Evolutionary conservation across 116 monocot species (phyloP).

Genomic region (Thalassia testudinum): DNA sequence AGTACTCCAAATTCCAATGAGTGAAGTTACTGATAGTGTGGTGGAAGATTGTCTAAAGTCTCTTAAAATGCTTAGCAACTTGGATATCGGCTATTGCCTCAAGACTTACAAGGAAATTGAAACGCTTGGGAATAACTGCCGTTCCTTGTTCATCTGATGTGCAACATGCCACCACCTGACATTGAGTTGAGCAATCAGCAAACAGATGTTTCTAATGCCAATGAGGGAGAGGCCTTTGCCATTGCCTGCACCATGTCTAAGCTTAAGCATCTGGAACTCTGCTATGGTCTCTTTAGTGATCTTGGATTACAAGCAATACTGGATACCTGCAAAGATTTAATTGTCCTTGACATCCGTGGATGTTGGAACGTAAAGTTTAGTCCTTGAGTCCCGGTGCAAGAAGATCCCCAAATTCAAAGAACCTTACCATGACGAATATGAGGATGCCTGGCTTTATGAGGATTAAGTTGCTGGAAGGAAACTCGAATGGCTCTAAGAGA

Average conservation of each 20-base stretch:
- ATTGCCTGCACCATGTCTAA: slow-evolving; percentile 31
- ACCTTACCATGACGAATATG: slow-evolving; percentile 19
- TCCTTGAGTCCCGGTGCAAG: slow-evolving; percentile 18
- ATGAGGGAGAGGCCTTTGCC: slow-evolving; percentile 33
- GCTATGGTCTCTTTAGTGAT: slow-evolving; percentile 33
- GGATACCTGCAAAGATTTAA: slow-evolving; percentile 15
- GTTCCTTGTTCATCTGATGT: slow-evolving; percentile 9
- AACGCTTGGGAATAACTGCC: slow-evolving; percentile 21
- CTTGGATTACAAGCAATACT: slow-evolving; percentile 29
- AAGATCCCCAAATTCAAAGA: slow-evolving; percentile 18
- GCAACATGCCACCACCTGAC: slow-evolving; percentile 14
- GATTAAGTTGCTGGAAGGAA: too few species aligned
- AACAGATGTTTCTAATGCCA: neutral
- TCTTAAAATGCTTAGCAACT: slow-evolving; percentile 11
- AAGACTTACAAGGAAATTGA: slow-evolving; percentile 28
- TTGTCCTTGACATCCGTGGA: slow-evolving; percentile 35
- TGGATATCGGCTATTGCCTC: slow-evolving; percentile 53
- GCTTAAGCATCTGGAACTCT: slow-evolving; percentile 33
- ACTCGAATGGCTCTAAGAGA: too few species aligned
- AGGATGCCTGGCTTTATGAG: neutral
- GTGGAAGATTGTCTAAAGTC: slow-evolving; percentile 10
- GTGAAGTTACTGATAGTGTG: slow-evolving; percentile 17
- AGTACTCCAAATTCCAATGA: slow-evolving; percentile 46
- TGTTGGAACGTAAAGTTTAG: slow-evolving; percentile 43
- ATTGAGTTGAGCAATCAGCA: neutral